Evolutionary conservation across 441 rosid genomes (phyloP).

Genomic region (Jatropha multifida): DNA sequence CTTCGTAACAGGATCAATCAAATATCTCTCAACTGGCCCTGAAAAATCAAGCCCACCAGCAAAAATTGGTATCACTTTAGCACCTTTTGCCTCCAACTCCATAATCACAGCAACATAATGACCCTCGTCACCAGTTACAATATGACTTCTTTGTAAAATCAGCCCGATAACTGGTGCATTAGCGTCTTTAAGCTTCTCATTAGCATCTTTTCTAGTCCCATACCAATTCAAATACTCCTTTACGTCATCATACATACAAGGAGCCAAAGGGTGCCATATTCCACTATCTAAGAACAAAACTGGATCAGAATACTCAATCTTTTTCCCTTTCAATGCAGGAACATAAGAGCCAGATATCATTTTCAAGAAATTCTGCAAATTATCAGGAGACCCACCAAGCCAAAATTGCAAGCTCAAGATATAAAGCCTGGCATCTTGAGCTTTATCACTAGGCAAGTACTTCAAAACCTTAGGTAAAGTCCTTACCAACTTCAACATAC

Average conservation of each 20-base stretch:
- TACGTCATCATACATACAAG: slow-evolving; percentile 90
- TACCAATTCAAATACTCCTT: slow-evolving; percentile 98
- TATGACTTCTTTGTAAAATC: slow-evolving; percentile 94
- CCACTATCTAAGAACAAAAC: slow-evolving; percentile 90
- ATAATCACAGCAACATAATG: slow-evolving; percentile 98
- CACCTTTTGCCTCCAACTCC: slow-evolving; percentile 98
- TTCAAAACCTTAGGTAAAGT: slow-evolving; percentile 94
- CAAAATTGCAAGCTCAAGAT: slow-evolving; percentile 95
- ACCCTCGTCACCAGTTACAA: slow-evolving; percentile 96
- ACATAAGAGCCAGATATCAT: slow-evolving; percentile 95
- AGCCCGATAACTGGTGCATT: slow-evolving; percentile 80
- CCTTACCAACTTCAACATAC: slow-evolving; percentile 93
- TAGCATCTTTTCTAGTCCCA: slow-evolving; percentile 77
- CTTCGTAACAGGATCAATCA: slow-evolving; percentile 67
- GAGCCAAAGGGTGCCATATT: slow-evolving; percentile 98
- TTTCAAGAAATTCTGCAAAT: slow-evolving; percentile 89
- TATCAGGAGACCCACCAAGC: slow-evolving; percentile 98
- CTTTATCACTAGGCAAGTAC: slow-evolving; percentile 92
- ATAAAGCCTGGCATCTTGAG: slow-evolving; percentile 95
- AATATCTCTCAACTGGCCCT: slow-evolving; percentile 84
- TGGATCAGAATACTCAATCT: slow-evolving; percentile 87
- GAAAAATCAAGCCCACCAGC: slow-evolving; percentile 97
- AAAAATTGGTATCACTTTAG: slow-evolving; percentile 90
- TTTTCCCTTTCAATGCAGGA: slow-evolving; percentile 76
- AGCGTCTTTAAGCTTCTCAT: slow-evolving; percentile 61